A percentile compares a stretch with the other conserved stretches of the same genome.
These are phyloP conservation scores for Peronospora belbahrii DNA, from an alignment of 352 stramenopile species.

Conservation along the genomic window DNA sequence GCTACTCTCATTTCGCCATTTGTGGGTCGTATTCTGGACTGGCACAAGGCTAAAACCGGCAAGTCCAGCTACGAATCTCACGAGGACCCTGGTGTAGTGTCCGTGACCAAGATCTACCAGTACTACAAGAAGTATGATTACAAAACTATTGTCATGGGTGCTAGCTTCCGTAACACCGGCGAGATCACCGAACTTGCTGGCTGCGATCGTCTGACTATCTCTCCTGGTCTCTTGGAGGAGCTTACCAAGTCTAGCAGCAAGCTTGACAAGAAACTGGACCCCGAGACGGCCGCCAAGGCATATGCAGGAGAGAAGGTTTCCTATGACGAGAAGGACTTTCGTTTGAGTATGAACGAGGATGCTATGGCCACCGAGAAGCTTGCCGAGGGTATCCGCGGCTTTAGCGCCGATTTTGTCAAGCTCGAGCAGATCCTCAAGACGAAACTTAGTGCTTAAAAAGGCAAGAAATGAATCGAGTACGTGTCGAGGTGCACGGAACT, in stretches of 20 bases:
- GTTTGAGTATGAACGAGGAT: constrained; percentile 97
- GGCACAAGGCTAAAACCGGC: constrained; percentile 92
- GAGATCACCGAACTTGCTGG: constrained; percentile 96
- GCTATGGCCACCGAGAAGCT: constrained; percentile 97
- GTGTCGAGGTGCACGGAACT: no score
- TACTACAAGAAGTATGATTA: constrained; percentile 99
- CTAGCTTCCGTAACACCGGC: constrained; percentile 93
- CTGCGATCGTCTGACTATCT: constrained; percentile 97
- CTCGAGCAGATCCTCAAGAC: constrained; percentile 95
- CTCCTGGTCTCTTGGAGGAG: constrained; percentile 90
- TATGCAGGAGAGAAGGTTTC: constrained; percentile 79
- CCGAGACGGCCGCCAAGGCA: constrained; percentile 50
- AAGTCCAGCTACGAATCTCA: constrained; percentile 88
- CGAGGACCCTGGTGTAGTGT: constrained; percentile 96
- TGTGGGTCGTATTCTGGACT: constrained; percentile 96
- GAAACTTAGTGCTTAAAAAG: constrained; percentile 89
- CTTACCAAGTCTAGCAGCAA: constrained; percentile 70
- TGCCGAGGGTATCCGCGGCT: constrained; percentile 94
- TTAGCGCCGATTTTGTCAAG: constrained; percentile 96
- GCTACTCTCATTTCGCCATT: constrained; percentile 96
- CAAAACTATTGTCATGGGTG: constrained; percentile 94
- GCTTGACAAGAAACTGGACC: constrained; percentile 81
- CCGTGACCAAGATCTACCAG: constrained; percentile 95
- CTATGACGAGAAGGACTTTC: constrained; percentile 93
- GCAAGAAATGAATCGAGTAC: background rate